Evolutionary conservation across 768 basidiomycete genomes (phyloP).

Genomic region (Amanita jacksonii): DNA sequence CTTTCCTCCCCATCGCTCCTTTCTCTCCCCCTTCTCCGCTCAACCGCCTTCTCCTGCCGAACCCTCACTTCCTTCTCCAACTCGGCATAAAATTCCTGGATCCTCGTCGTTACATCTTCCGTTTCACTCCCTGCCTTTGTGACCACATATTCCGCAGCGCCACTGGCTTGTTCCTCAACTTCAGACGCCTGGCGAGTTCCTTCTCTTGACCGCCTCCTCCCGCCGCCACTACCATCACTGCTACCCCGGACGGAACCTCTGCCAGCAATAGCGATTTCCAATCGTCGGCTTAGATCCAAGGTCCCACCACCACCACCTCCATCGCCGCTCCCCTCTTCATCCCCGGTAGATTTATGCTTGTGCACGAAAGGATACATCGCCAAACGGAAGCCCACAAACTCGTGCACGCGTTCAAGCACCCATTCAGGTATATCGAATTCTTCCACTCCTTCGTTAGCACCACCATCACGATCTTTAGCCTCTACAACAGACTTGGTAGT

Average conservation of each 20-base stretch:
- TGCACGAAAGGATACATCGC: slow-evolving; percentile 52
- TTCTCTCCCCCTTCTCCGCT: slow-evolving; percentile 19
- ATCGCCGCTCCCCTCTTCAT: background rate
- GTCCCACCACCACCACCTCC: background rate
- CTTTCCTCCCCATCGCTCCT: slow-evolving; percentile 24
- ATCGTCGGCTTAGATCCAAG: background rate
- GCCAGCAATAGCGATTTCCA: slow-evolving; percentile 1
- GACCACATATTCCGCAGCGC: slow-evolving; percentile 28
- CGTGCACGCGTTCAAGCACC: slow-evolving; percentile 50
- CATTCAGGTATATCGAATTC: slow-evolving; percentile 26
- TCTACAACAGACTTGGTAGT: too few species aligned
- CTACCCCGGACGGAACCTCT: background rate
- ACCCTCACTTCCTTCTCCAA: slow-evolving; percentile 52
- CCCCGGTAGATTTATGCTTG: too few species aligned
- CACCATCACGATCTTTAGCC: background rate
- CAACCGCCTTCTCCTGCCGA: slow-evolving; percentile 19
- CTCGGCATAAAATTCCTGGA: slow-evolving; percentile 64
- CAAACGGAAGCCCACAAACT: slow-evolving; percentile 44
- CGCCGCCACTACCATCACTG: background rate
- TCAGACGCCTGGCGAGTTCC: too few species aligned
- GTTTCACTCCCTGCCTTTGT: slow-evolving; percentile 35
- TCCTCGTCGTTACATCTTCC: slow-evolving; percentile 40
- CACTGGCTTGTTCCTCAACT: slow-evolving; percentile 12
- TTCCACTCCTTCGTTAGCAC: background rate
- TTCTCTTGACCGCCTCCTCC: slow-evolving; percentile 1